A percentile compares a stretch with the other conserved stretches of the same genome.
Conservation (phyloP, 805 yeast species). For the Lachancea lanzarotensis region DNA sequence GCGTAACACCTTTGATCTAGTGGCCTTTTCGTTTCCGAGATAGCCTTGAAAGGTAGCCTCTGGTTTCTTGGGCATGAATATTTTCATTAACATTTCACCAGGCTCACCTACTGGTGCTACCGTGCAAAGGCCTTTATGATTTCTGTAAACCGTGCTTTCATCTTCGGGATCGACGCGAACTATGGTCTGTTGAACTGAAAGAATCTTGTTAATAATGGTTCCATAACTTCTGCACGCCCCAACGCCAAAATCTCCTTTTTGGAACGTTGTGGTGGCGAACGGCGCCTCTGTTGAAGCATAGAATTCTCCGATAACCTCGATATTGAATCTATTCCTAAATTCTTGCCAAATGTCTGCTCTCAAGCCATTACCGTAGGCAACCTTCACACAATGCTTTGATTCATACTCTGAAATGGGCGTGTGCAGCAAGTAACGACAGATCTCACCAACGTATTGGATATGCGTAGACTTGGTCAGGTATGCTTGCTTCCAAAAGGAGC, state of each 20-base stretch:
- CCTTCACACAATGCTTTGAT: slow-evolving; percentile 47
- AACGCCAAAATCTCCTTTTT: slow-evolving; percentile 69
- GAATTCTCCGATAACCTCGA: slow-evolving; percentile 77
- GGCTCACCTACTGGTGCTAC: slow-evolving; percentile 56
- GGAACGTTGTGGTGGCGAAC: slow-evolving; percentile 74
- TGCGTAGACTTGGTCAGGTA: slow-evolving; percentile 65
- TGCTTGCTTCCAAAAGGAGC: slow-evolving; percentile 87
- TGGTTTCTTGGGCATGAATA: slow-evolving; percentile 56
- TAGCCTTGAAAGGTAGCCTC: slow-evolving; percentile 84
- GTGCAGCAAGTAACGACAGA: slow-evolving; percentile 75
- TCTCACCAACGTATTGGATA: slow-evolving; percentile 92
- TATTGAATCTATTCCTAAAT: slow-evolving; percentile 70
- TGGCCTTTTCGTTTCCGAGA: slow-evolving; percentile 70
- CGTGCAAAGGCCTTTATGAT: slow-evolving; percentile 58
- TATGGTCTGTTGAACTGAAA: slow-evolving; percentile 49
- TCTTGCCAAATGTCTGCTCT: slow-evolving; percentile 83
- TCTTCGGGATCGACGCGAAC: slow-evolving; percentile 79
- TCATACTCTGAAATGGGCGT: slow-evolving; percentile 64
- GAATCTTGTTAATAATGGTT: slow-evolving; percentile 43
- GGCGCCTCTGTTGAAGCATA: slow-evolving; percentile 94
- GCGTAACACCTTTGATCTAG: slow-evolving; percentile 64
- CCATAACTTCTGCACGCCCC: slow-evolving; percentile 89
- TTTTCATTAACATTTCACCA: slow-evolving; percentile 81
- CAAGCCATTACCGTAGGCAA: slow-evolving; percentile 88
- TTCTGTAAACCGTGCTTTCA: slow-evolving; percentile 62